These are phyloP conservation scores for Funneliformis mosseae DNA, from an alignment of 192 early-diverging fungal species.

Conservation along the genomic window DNA sequence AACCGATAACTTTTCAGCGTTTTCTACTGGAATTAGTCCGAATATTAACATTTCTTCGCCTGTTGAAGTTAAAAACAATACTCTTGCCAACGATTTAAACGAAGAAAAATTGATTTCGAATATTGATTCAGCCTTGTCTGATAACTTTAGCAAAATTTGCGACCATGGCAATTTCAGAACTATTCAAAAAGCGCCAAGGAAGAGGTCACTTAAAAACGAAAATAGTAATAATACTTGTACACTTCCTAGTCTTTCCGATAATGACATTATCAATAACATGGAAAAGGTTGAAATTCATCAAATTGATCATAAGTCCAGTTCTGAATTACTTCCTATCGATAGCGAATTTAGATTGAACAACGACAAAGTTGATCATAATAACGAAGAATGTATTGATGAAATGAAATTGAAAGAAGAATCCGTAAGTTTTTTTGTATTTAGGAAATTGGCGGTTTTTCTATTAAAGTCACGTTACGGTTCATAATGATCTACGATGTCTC, in stretches of 20 bases:
- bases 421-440: too few relatives aligned
- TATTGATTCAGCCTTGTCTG: background rate
- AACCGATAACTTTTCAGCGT: too few relatives aligned
- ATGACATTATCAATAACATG: background rate
- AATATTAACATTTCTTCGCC: too few relatives aligned
- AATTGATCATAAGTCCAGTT: background rate
- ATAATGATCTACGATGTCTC: too few relatives aligned
- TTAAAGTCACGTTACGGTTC: background rate
- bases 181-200: too few relatives aligned
- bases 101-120: too few relatives aligned
- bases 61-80: too few relatives aligned
- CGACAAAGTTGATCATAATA: background rate
- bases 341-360: background rate
- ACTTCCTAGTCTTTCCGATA: background rate
- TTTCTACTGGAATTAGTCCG: too few relatives aligned
- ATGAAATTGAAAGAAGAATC: background rate
- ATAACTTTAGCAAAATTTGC: background rate
- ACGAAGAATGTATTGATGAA: background rate
- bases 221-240: background rate
- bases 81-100: too few relatives aligned
- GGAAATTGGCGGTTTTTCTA: background rate
- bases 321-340: too few relatives aligned
- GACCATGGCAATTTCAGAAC: too few relatives aligned
- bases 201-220: background rate
- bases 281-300: background rate